These are phyloP conservation scores for Eutrema yunnanense DNA, from an alignment of 345 rosid genomes.

Conservation along the genomic window DNA sequence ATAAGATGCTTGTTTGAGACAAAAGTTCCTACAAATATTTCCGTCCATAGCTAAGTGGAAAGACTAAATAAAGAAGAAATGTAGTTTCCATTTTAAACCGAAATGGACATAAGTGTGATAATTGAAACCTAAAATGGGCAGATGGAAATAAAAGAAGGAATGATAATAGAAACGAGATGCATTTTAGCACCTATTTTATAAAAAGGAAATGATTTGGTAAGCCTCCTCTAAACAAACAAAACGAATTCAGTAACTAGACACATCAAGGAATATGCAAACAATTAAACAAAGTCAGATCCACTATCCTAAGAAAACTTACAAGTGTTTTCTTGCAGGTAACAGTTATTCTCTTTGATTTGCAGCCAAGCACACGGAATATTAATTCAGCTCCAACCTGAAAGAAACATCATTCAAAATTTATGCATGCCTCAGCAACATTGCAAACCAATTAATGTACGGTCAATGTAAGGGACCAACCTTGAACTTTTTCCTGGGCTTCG, in stretches of 20 bases:
- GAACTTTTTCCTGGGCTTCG: slow-evolving; percentile 80
- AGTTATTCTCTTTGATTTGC: slow-evolving; percentile 93
- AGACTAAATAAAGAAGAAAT: neutral
- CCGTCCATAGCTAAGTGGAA: neutral
- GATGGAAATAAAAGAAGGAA: neutral
- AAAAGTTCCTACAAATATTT: neutral
- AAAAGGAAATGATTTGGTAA: neutral
- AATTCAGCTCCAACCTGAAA: slow-evolving; percentile 86
- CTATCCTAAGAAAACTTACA: slow-evolving; percentile 43
- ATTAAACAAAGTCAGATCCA: slow-evolving; percentile 10
- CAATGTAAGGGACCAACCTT: slow-evolving; percentile 43
- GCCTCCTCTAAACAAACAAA: slow-evolving; percentile 9
- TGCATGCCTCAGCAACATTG: slow-evolving; percentile 10
- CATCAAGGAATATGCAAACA: slow-evolving; percentile 9
- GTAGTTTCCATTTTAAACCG: neutral
- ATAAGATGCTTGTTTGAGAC: neutral
- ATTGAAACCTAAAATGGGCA: neutral
- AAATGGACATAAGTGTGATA: neutral
- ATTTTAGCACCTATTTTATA: neutral
- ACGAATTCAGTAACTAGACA: slow-evolving; percentile 1
- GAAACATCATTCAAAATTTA: slow-evolving; percentile 4
- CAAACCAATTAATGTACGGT: slow-evolving; percentile 1
- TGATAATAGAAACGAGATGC: neutral
- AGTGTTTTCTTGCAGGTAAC: slow-evolving; percentile 94
- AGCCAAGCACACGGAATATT: slow-evolving; percentile 87